Percentiles rank a stretch among this genome's conserved stretches.
These are phyloP conservation scores for Austroboletus niveus DNA, from an alignment of 1,284 basidiomycete species.

Conservation along the genomic window DNA sequence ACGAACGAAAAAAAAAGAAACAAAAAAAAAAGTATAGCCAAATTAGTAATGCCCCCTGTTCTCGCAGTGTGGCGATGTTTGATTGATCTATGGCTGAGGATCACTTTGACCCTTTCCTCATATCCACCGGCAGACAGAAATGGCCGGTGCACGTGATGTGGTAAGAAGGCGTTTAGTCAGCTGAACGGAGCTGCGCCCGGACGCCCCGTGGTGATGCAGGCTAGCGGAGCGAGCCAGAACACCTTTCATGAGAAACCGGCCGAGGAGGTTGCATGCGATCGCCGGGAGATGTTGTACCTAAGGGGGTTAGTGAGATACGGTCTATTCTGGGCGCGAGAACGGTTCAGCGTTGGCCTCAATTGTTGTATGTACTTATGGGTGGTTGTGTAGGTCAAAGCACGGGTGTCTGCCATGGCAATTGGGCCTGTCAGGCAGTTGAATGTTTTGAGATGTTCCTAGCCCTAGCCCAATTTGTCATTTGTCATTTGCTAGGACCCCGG, in stretches of 20 bases:
- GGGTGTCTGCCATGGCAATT: conserved; percentile 14
- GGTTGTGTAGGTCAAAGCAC: no score
- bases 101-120: neutral
- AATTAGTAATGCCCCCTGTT: conserved; percentile 23
- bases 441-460: conserved; percentile 7
- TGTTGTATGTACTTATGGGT: no score
- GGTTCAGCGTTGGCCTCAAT: no score
- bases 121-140: neutral
- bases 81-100: no score
- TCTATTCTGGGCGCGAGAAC: neutral
- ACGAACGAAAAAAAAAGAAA: neutral
- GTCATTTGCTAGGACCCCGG: neutral
- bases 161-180: no score
- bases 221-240: neutral
- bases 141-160: neutral
- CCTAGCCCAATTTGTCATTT: conserved; percentile 17
- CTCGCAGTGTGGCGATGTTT: neutral
- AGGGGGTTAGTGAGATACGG: neutral
- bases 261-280: neutral
- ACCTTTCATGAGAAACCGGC: neutral
- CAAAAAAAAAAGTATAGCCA: neutral
- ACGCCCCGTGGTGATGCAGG: neutral
- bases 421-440: no score
- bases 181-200: no score
- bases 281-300: neutral